Conservation (phyloP, 345 rosid species). For the Linum tenue region DNA sequence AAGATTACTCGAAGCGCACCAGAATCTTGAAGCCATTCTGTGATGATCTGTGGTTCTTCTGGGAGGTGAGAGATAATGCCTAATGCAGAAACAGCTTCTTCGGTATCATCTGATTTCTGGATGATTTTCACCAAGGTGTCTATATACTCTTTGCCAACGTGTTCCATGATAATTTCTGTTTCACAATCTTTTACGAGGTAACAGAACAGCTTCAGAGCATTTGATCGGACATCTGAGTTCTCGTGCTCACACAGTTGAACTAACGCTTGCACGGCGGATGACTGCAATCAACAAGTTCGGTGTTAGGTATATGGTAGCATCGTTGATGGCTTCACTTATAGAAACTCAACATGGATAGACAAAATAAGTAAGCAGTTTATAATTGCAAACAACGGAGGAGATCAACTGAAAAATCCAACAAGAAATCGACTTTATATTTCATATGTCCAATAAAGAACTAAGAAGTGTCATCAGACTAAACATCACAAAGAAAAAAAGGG, state of each 20-base stretch:
- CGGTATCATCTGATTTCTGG: conserved; percentile 31
- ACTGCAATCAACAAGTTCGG: conserved; percentile 31
- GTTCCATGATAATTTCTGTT: conserved; percentile 38
- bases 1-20: conserved; percentile 29
- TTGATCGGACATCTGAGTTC: conserved; percentile 33
- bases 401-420: not conserved
- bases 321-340: not conserved
- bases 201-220: conserved; percentile 53
- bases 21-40: conserved; percentile 47
- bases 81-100: conserved; percentile 42
- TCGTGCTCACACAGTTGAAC: conserved; percentile 40
- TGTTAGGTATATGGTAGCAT: conserved; percentile 5
- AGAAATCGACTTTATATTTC: too few species aligned
- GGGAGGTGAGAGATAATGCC: conserved; percentile 51
- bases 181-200: conserved; percentile 43
- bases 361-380: not conserved
- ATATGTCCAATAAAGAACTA: too few species aligned
- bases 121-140: conserved; percentile 41
- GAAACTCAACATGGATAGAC: not conserved
- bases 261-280: conserved; percentile 44
- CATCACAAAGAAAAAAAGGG: too few species aligned
- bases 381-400: not conserved
- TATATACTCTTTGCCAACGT: conserved; percentile 33
- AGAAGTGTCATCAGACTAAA: too few species aligned
- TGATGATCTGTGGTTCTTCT: conserved; percentile 28